phyloP scores from a whole-genome alignment of 768 basidiomycete species.

The Glaciozyma antarctica region DNA sequence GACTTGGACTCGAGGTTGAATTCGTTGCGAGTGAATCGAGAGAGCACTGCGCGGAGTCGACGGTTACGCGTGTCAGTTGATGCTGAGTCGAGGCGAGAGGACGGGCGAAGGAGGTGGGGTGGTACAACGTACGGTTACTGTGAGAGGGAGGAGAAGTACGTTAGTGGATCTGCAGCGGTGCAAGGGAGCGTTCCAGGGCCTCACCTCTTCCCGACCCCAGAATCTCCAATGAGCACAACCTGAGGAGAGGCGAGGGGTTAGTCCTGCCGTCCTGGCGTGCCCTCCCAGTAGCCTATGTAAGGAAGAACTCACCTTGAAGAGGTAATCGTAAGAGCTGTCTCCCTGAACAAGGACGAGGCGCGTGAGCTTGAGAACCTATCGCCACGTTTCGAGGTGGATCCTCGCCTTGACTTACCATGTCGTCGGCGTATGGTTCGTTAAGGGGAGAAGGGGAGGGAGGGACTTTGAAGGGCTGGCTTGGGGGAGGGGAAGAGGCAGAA shows the following conservation, averaged over 20 bases:
- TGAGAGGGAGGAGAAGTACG: neutral
- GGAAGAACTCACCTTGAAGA: conserved; percentile 72
- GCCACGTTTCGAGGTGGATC: too few species aligned
- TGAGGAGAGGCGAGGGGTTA: conserved; percentile 37
- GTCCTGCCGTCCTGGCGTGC: neutral
- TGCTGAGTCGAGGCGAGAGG: too few species aligned
- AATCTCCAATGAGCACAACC: conserved; percentile 98
- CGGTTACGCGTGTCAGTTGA: neutral
- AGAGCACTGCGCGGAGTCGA: conserved; percentile 61
- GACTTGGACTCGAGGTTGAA: conserved; percentile 99
- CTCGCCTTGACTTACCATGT: too few species aligned
- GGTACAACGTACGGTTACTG: conserved; percentile 54
- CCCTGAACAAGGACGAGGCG: conserved; percentile 8
- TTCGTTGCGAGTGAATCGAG: conserved; percentile 98
- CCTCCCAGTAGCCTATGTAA: neutral
- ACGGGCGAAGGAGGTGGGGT: neutral
- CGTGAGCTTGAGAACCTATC: neutral
- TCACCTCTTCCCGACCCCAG: conserved; percentile 98
- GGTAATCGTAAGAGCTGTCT: conserved; percentile 64
- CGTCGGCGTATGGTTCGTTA: too few species aligned
- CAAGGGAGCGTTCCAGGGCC: conserved; percentile 40
- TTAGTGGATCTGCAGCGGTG: neutral
- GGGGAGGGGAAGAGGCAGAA: too few species aligned
- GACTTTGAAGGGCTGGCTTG: too few species aligned
- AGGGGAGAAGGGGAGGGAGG: too few species aligned